phyloP scores from a whole-genome alignment of 2,329 filamentous ascomycete genomes.

The Neoascochyta sp. region DNA sequence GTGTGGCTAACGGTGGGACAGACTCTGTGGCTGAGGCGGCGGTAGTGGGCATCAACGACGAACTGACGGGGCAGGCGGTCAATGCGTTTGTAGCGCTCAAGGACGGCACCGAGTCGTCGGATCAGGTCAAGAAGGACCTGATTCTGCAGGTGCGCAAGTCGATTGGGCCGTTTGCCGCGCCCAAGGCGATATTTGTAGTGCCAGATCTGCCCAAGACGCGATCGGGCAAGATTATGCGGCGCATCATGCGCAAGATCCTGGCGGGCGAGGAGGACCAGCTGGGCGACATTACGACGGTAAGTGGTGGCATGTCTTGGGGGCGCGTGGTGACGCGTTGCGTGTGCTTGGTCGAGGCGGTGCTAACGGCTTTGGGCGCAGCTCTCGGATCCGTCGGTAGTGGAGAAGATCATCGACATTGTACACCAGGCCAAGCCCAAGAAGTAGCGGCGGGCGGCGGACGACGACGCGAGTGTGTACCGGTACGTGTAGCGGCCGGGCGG shows the following conservation, averaged over 20 bases:
- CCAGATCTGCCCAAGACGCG: conserved; percentile 95
- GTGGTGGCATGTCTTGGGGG: too few species aligned
- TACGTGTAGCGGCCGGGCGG: too few species aligned
- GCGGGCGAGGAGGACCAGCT: conserved; percentile 96
- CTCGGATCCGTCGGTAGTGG: conserved; percentile 83
- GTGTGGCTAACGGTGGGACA: too few species aligned
- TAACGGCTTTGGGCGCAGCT: conserved; percentile 53
- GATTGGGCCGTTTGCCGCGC: conserved; percentile 94
- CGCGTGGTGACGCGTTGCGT: conserved; percentile 33
- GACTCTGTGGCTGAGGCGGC: conserved; percentile 85
- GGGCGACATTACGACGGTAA: conserved; percentile 85
- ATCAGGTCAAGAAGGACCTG: conserved; percentile 87
- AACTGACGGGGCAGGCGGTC: conserved; percentile 94
- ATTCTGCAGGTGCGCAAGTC: conserved; percentile 93
- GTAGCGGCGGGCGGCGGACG: too few species aligned
- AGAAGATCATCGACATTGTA: conserved; percentile 81
- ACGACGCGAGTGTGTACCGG: too few species aligned
- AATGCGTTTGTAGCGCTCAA: conserved; percentile 96
- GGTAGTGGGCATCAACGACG: conserved; percentile 88
- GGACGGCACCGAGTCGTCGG: conserved; percentile 69
- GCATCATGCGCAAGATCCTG: conserved; percentile 94
- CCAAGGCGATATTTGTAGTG: conserved; percentile 87
- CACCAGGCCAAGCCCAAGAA: conserved; percentile 57
- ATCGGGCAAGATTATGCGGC: conserved; percentile 98
- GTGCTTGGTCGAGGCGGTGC: conserved; percentile 13